phyloP scores from a whole-genome alignment of 2,329 filamentous ascomycete species.

The Diaporthe amygdali region DNA sequence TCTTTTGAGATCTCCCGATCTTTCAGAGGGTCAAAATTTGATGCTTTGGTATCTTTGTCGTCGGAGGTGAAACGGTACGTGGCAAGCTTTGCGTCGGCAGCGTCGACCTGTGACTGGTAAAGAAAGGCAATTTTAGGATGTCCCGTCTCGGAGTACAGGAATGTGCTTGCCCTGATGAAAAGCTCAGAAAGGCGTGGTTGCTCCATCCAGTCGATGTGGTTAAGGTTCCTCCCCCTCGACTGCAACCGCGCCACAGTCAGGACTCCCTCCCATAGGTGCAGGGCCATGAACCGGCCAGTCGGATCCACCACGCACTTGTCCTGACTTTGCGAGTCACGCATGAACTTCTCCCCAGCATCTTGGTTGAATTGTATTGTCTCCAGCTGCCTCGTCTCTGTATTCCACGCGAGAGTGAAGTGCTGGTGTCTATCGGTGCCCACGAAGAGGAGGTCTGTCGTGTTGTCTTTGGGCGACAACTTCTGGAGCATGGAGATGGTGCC shows the following conservation, averaged over 20 bases:
- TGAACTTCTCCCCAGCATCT: constrained; percentile 62
- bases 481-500: constrained; percentile 88
- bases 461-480: constrained; percentile 76
- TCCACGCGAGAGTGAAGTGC: constrained; percentile 91
- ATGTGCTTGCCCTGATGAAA: constrained; percentile 63
- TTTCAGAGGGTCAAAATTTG: constrained; percentile 59
- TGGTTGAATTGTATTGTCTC: constrained; percentile 57
- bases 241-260: constrained; percentile 60
- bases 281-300: constrained; percentile 64
- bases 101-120: constrained; percentile 59
- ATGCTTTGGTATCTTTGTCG: constrained; percentile 59
- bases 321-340: constrained; percentile 81
- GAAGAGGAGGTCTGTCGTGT: constrained; percentile 83
- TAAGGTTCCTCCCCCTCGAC: constrained; percentile 48
- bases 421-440: constrained; percentile 88
- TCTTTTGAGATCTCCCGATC: constrained; percentile 61
- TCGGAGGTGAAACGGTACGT: constrained; percentile 65
- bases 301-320: constrained; percentile 87
- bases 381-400: constrained; percentile 58
- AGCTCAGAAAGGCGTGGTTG: constrained; percentile 64
- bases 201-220: constrained; percentile 54
- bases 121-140: constrained; percentile 64
- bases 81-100: constrained; percentile 59
- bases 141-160: constrained; percentile 62
- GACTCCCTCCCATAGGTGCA: constrained; percentile 66